Percentiles rank a stretch among this genome's conserved stretches.
phyloP scores from a whole-genome alignment of 2,329 filamentous ascomycete species.

The Monilinia fructicola region DNA sequence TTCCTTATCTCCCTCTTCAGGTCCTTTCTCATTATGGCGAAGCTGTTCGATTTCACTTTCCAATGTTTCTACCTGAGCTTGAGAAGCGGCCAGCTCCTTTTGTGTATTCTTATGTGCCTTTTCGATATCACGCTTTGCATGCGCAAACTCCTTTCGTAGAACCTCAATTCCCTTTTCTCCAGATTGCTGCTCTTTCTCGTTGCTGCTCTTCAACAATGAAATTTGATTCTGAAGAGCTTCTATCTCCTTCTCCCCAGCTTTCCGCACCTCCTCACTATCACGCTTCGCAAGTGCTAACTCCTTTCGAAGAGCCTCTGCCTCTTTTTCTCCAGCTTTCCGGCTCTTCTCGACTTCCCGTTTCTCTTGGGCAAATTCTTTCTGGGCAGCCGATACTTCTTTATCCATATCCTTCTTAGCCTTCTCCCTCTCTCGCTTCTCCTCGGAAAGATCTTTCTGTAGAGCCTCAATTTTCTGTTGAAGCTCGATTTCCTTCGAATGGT shows the following conservation, averaged over 20 bases:
- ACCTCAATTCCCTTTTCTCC: slow-evolving; percentile 49
- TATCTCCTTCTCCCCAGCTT: slow-evolving; percentile 37
- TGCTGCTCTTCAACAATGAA: slow-evolving; percentile 42
- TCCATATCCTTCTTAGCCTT: slow-evolving; percentile 38
- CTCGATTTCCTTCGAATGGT: slow-evolving; percentile 44
- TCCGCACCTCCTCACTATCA: slow-evolving; percentile 47
- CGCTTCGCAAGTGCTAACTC: slow-evolving; percentile 43
- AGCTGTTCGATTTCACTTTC: slow-evolving; percentile 25
- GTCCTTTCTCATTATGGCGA: slow-evolving; percentile 45
- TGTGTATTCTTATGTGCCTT: slow-evolving; percentile 34
- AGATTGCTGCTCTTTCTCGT: slow-evolving; percentile 49
- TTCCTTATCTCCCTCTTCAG: slow-evolving; percentile 47
- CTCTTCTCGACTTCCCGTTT: slow-evolving; percentile 37
- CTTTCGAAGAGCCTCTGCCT: slow-evolving; percentile 34
- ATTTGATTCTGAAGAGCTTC: slow-evolving; percentile 39
- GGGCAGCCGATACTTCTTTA: slow-evolving; percentile 42
- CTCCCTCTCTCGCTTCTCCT: slow-evolving; percentile 38
- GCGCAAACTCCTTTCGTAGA: slow-evolving; percentile 42
- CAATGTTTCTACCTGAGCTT: slow-evolving; percentile 61
- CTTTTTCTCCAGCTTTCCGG: slow-evolving; percentile 35
- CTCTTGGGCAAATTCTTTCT: slow-evolving; percentile 41
- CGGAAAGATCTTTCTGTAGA: slow-evolving; percentile 42
- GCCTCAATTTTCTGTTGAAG: slow-evolving; percentile 46
- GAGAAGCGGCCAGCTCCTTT: slow-evolving; percentile 44
- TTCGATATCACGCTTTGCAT: slow-evolving; percentile 38